Evolutionary conservation across 2,329 filamentous ascomycete genomes (phyloP).

Genomic region (Sclerotinia borealis): DNA sequence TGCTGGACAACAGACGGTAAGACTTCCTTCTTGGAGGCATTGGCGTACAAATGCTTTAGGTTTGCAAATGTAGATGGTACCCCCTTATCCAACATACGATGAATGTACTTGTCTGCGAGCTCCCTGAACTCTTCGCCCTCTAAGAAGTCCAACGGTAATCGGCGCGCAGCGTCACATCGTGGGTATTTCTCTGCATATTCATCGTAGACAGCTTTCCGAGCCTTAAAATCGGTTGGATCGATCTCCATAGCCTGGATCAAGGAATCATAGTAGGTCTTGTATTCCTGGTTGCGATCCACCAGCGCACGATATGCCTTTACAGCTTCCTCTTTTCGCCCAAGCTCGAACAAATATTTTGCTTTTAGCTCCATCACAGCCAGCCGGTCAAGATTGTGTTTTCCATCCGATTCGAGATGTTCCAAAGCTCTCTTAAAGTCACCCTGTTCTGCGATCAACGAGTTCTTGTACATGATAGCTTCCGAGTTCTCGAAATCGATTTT

Average conservation of each 20-base stretch:
- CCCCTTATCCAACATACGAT: constrained; percentile 81
- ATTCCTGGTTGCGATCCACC: constrained; percentile 82
- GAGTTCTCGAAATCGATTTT: constrained; percentile 85
- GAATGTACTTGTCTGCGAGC: constrained; percentile 73
- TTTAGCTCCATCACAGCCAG: constrained; percentile 79
- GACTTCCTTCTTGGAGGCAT: constrained; percentile 68
- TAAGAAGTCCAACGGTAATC: constrained; percentile 85
- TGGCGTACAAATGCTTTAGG: constrained; percentile 84
- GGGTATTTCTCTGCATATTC: constrained; percentile 76
- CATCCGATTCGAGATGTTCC: constrained; percentile 74
- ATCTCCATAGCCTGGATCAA: constrained; percentile 66
- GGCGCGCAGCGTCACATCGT: constrained; percentile 75
- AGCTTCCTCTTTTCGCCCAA: constrained; percentile 74
- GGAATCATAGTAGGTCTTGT: constrained; percentile 76
- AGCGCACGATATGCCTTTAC: constrained; percentile 73
- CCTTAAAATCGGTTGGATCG: constrained; percentile 51
- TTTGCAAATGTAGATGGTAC: constrained; percentile 96
- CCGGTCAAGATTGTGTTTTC: constrained; percentile 75
- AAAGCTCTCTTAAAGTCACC: constrained; percentile 78
- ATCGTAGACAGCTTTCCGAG: constrained; percentile 69
- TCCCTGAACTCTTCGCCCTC: constrained; percentile 72
- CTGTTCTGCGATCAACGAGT: constrained; percentile 83
- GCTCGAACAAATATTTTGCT: constrained; percentile 74
- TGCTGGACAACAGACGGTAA: constrained; percentile 71
- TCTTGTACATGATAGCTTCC: constrained; percentile 92